Evolutionary conservation across 2,329 filamentous ascomycete species (phyloP).

Genomic region (Furcasterigmium furcatum): DNA sequence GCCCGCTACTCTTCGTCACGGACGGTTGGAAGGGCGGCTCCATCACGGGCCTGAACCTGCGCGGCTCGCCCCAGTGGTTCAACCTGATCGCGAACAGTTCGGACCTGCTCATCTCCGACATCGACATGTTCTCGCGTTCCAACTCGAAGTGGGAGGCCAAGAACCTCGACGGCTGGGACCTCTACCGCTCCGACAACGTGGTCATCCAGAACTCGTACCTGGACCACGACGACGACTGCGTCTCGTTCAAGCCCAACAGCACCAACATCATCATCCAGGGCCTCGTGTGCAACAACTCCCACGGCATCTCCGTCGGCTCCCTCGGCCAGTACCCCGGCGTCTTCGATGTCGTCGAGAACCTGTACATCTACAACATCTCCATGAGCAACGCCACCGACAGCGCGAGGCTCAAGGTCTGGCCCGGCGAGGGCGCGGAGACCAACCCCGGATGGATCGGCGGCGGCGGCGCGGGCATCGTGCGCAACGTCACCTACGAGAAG

Average conservation of each 20-base stretch:
- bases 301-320: constrained; percentile 71
- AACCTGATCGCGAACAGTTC: constrained; percentile 64
- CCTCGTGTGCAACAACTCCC: constrained; percentile 64
- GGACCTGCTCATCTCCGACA: constrained; percentile 60
- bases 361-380: constrained; percentile 61
- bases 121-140: constrained; percentile 43
- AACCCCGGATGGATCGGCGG: constrained; percentile 56
- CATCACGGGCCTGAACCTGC: constrained; percentile 57
- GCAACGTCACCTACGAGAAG: constrained; percentile 64
- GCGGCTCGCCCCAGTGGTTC: constrained; percentile 48
- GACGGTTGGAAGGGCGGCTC: constrained; percentile 53
- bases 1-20: constrained; percentile 54
- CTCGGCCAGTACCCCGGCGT: constrained; percentile 64
- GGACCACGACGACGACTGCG: constrained; percentile 67
- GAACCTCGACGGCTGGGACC: constrained; percentile 66
- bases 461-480: constrained; percentile 56
- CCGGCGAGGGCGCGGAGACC: constrained; percentile 38
- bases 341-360: constrained; percentile 65
- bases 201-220: constrained; percentile 65
- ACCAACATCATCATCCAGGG: constrained; percentile 67
- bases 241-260: constrained; percentile 72
- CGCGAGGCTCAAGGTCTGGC: constrained; percentile 74
- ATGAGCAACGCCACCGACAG: constrained; percentile 61
- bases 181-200: constrained; percentile 57
- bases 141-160: constrained; percentile 24